Evolutionary conservation across 345 rosid genomes (phyloP).

Genomic region (Lepidium africanum): DNA sequence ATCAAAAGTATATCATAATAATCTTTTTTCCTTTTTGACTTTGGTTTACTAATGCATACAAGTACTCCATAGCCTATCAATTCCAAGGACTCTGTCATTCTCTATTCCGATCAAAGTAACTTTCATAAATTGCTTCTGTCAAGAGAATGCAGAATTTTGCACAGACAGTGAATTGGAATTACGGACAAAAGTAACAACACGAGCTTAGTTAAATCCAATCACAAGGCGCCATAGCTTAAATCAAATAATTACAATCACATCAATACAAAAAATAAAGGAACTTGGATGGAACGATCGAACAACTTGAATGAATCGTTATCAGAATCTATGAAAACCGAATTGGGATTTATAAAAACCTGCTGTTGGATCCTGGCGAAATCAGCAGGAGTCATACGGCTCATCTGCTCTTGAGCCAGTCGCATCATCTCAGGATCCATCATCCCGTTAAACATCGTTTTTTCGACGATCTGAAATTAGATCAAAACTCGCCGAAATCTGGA

Average conservation of each 20-base stretch:
- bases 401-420: conserved; percentile 86
- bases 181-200: background rate
- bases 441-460: conserved; percentile 52
- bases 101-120: background rate
- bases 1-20: background rate
- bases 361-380: conserved; percentile 68
- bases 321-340: background rate
- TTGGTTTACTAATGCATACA: background rate
- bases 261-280: background rate
- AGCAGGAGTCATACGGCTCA: conserved; percentile 88
- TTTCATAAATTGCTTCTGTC: background rate
- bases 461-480: conserved; percentile 4
- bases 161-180: background rate
- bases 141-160: background rate
- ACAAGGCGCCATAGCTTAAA: background rate
- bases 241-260: background rate
- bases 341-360: conserved; percentile 30
- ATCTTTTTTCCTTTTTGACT: background rate
- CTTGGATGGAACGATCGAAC: background rate
- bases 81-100: too few species aligned
- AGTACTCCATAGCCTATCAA: background rate
- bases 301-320: background rate
- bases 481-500: background rate
- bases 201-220: background rate
- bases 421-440: conserved; percentile 96